Base-by-base conservation (phyloP, 2,329 filamentous ascomycete genomes). In the Sclerotinia minor region DNA sequence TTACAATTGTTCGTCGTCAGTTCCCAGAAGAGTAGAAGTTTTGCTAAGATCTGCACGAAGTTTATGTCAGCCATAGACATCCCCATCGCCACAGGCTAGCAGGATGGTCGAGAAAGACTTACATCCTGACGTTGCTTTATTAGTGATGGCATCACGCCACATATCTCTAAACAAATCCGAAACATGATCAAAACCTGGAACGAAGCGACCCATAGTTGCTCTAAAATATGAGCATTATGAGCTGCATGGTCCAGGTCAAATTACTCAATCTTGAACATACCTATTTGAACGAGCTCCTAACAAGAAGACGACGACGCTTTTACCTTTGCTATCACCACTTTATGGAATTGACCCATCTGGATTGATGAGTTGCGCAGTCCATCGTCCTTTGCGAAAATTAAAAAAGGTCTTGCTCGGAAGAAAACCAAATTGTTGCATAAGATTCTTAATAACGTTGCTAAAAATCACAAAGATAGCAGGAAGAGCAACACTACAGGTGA, bases 61-160 rank as follows among this genome's bases (percentile, higher is more conserved):
- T 29, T 19, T 7, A 52, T 24, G 24, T 53, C 26, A 6, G 24
- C 8, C 32, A 32, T 50, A 17, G 21, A 9, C 5, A 35, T 15
- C n/a, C n/a, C 15, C 26, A 38, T 11, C 35, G 17, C 41, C 26
- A 13, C n/a, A 47, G 21, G 6, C 26, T 50, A 15, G 50, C 21
- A 49, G 32, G 8, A 50, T 49, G 58, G 11, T 21, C 21, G 32
- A n/a, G 19, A 61, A 61, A 49, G 35, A 38, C 59, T 61, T 49
- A 50, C 29, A 50, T 45, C 59, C 19, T 19, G 8, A 50, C 15
- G 19, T 26, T 47, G 24, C 59, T 13, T n/a, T 15, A 24, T 61
- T 50, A 7, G 5, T 1, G 38, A 17, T 13, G 26, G 26, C 8
- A 49, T 50, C 44, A 3, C 9, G 24, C 19, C 19, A 61, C 59